Base-by-base conservation (phyloP, 331 rosid species). In the Ulmus americana region DNA sequence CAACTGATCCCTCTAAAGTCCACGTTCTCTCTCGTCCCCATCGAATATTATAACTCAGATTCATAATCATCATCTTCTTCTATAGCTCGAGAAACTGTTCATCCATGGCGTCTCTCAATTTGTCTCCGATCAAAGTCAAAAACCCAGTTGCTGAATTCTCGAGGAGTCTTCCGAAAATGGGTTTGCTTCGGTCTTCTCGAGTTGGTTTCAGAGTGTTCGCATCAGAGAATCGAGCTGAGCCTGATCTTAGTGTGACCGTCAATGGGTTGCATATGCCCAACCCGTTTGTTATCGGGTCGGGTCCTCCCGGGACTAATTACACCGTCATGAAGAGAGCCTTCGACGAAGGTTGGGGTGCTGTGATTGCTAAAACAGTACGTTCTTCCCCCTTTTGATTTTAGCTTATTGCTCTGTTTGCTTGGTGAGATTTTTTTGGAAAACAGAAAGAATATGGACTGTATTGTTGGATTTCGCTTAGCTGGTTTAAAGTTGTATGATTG, bases 261-360 rank as follows among this genome's bases (percentile, higher is more conserved):
- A 89, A 89, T 65, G 97, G 98, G 39, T 74, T 94, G 73, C 74
- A 66, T 39, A 80, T 94, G 98, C 95, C 95, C 6, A 94, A 94
- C 68, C 98, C 98, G 0, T 94, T 94, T 64, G 97, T 94, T 3
- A 94, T 94, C 22, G 98, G 88, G 72, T 94, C 98, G 53, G 98
- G 97, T 64, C 98, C 97, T 11, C 98, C 98, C 0, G 98, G 97
- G 6, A 94, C 98, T 14, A 94, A 94, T 73, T 94, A 94, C 68
- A 94, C 97, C 38, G 98, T 92, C 61, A 92, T 92, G 98, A 92
- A 92, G 61, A 87, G 88, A 61, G 97, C 98, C 62, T 92, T 92
- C 63, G 98, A 92, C 67, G 98, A 92, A 84, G 98, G 98, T 1
- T 92, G 98, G 98, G 98, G 98, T n/a, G 97, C 88, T 49, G 97